Percentiles rank a stretch among this genome's conserved stretches.
Conservation (phyloP, 2,329 filamentous ascomycete species). For the Colletotrichum coccodes region DNA sequence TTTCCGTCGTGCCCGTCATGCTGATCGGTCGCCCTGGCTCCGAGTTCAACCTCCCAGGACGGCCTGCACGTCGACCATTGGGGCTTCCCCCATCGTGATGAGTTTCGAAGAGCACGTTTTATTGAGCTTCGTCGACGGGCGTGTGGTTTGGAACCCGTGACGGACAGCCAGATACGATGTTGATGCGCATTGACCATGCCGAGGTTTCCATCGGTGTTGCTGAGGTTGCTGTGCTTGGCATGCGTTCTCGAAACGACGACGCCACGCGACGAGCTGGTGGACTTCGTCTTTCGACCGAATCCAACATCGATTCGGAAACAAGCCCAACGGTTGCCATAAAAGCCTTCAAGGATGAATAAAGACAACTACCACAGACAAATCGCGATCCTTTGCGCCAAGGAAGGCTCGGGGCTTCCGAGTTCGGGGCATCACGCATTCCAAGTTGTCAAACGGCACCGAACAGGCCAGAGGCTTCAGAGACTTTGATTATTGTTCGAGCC, state of each 20-base stretch:
- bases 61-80: background rate
- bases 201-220: background rate
- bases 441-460: background rate
- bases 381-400: background rate
- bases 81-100: background rate
- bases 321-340: too few relatives aligned
- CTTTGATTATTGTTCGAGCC: background rate
- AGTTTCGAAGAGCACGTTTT: background rate
- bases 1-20: background rate
- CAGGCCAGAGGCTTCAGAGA: background rate
- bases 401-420: background rate
- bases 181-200: background rate
- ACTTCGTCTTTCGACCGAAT: background rate
- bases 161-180: background rate
- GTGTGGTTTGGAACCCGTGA: too few relatives aligned
- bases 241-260: background rate
- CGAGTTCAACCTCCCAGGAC: background rate
- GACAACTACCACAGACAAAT: too few relatives aligned
- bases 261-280: background rate
- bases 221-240: background rate
- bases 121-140: too few relatives aligned
- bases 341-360: background rate
- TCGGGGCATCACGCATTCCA: too few relatives aligned
- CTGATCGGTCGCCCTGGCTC: background rate
- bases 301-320: too few relatives aligned